phyloP scores from a whole-genome alignment of 495 filamentous ascomycete species.

The Neurospora sp. region DNA sequence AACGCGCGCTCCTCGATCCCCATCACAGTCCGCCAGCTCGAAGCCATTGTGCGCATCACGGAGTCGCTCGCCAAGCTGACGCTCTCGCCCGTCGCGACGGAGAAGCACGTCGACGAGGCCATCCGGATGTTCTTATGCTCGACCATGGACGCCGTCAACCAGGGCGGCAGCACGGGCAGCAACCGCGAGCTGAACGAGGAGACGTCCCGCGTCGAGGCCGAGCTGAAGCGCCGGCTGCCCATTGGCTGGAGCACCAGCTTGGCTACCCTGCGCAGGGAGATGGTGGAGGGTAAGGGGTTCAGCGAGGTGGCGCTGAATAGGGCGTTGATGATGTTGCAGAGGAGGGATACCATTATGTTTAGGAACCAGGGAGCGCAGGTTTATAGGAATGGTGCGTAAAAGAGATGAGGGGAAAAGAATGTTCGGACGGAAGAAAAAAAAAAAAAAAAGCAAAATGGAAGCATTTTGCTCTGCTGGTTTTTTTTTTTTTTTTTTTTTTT shows the following conservation, averaged over 20 bases:
- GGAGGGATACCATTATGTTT: slow-evolving; percentile 85
- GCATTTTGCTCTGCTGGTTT: background rate
- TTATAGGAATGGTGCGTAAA: slow-evolving; percentile 52
- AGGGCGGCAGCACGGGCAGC: slow-evolving; percentile 60
- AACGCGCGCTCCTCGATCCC: slow-evolving; percentile 86
- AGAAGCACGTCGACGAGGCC: slow-evolving; percentile 92
- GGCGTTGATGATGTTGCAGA: slow-evolving; percentile 74
- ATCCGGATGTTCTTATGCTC: slow-evolving; percentile 94
- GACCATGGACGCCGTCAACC: slow-evolving; percentile 95
- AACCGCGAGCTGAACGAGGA: slow-evolving; percentile 86
- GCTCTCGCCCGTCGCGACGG: slow-evolving; percentile 74
- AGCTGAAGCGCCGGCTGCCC: slow-evolving; percentile 76
- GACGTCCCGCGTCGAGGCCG: slow-evolving; percentile 77
- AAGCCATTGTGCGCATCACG: slow-evolving; percentile 94
- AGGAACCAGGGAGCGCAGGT: slow-evolving; percentile 82
- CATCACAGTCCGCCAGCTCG: slow-evolving; percentile 94
- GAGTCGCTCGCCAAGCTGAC: slow-evolving; percentile 90
- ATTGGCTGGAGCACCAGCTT: slow-evolving; percentile 93
- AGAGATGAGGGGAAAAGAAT: background rate
- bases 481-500: background rate
- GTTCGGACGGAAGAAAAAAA: background rate
- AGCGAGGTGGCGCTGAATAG: slow-evolving; percentile 75
- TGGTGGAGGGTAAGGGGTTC: slow-evolving; percentile 81
- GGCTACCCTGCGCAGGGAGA: slow-evolving; percentile 75
- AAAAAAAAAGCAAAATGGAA: background rate